phyloP scores from a whole-genome alignment of 2,329 filamentous ascomycete genomes.

The Chalaropsis thielavioides region DNA sequence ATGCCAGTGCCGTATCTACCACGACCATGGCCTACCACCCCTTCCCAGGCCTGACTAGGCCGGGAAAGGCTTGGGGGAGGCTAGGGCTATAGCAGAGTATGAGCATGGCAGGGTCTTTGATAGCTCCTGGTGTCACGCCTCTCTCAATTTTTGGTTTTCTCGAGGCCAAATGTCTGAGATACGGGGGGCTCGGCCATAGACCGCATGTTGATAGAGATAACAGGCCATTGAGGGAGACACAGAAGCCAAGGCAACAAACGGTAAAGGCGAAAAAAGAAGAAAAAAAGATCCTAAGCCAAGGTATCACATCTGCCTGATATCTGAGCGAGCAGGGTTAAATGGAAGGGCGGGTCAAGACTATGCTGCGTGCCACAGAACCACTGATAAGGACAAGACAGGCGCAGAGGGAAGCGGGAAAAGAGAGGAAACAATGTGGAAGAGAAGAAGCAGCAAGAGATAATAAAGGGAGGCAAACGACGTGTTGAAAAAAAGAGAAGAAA shows the following conservation, averaged over 20 bases:
- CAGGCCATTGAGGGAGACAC: background rate
- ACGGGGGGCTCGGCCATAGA: background rate
- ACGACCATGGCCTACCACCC: background rate
- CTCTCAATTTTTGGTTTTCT: background rate
- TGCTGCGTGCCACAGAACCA: background rate
- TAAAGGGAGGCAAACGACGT: background rate
- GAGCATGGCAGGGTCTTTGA: background rate
- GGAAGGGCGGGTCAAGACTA: background rate
- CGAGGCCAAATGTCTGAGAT: background rate
- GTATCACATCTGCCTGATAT: background rate
- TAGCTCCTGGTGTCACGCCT: background rate
- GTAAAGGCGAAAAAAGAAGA: background rate
- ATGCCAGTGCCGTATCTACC: background rate
- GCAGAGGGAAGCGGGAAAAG: slow-evolving; percentile 3
- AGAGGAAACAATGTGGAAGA: background rate
- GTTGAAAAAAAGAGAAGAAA: background rate
- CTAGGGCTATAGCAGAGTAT: background rate
- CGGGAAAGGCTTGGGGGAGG: background rate
- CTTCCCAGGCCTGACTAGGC: background rate
- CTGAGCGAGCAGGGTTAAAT: background rate
- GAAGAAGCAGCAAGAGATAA: background rate
- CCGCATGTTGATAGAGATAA: background rate
- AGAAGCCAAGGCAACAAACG: background rate
- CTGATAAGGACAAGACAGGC: slow-evolving; percentile 11
- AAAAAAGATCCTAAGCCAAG: background rate